phyloP scores from a whole-genome alignment of 257 asterid species.

The Linderniella brevidens region DNA sequence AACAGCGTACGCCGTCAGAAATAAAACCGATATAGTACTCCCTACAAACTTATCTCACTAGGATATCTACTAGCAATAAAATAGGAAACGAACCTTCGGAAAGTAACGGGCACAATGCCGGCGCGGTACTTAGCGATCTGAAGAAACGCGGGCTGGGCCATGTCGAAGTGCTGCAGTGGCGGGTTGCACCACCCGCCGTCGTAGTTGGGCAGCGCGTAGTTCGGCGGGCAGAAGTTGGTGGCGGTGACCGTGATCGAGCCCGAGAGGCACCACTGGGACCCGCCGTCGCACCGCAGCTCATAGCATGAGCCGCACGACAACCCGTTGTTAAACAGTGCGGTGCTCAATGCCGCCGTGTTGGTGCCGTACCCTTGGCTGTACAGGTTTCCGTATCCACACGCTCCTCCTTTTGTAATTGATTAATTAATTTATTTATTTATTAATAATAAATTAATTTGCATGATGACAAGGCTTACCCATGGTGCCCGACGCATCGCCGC shows the following conservation, averaged over 20 bases:
- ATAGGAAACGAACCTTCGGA: background rate
- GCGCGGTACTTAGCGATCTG: slow-evolving; percentile 1
- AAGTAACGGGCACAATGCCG: slow-evolving; percentile 1
- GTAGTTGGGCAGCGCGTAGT: background rate
- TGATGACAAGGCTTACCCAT: background rate
- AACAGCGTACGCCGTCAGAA: no score
- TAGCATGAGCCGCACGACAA: background rate
- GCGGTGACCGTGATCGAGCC: slow-evolving; percentile 1
- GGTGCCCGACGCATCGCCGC: slow-evolving; percentile 5
- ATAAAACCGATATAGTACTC: no score
- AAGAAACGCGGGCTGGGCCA: background rate
- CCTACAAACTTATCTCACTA: background rate
- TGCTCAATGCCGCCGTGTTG: no score
- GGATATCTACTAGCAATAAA: background rate
- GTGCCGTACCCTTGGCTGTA: no score
- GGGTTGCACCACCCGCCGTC: slow-evolving; percentile 7
- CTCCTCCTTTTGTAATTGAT: background rate
- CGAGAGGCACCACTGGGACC: background rate
- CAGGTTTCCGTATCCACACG: background rate
- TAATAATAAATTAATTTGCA: background rate
- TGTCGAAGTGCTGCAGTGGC: background rate
- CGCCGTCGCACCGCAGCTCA: background rate
- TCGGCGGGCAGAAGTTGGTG: slow-evolving; percentile 2
- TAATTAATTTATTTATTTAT: background rate
- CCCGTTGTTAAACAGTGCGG: no score